Evolutionary conservation across 805 yeast genomes (phyloP).

Genomic region (Lipomyces yamadae): DNA sequence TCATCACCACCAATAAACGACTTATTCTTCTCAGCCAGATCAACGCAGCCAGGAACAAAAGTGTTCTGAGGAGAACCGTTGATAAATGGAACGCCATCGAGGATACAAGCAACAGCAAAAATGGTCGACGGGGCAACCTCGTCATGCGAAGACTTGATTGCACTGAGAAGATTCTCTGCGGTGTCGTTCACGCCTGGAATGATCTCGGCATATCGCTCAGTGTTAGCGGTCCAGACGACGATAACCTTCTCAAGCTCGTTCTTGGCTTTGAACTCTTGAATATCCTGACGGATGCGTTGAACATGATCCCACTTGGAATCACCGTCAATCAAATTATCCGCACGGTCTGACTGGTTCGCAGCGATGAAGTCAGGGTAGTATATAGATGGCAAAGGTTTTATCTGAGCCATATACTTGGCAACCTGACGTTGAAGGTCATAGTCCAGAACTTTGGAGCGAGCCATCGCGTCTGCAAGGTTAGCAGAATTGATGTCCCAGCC

Average conservation of each 20-base stretch:
- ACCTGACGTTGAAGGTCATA: conserved; percentile 80
- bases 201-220: conserved; percentile 87
- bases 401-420: conserved; percentile 61
- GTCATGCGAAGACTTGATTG: conserved; percentile 77
- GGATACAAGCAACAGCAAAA: conserved; percentile 89
- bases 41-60: conserved; percentile 92
- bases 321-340: conserved; percentile 79
- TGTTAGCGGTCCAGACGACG: conserved; percentile 96
- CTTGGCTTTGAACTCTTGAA: conserved; percentile 70
- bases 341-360: conserved; percentile 89
- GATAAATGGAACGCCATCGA: conserved; percentile 87
- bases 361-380: conserved; percentile 98
- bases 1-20: conserved; percentile 95
- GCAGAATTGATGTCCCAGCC: conserved; percentile 93
- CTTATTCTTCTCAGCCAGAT: conserved; percentile 77
- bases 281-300: conserved; percentile 82
- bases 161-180: conserved; percentile 71
- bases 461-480: conserved; percentile 76
- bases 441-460: conserved; percentile 85
- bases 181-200: conserved; percentile 85
- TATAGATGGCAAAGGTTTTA: conserved; percentile 77
- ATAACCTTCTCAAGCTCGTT: conserved; percentile 84
- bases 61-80: conserved; percentile 98
- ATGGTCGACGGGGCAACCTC: conserved; percentile 93
- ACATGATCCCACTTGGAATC: conserved; percentile 87